Evolutionary conservation across 2,329 filamentous ascomycete species (phyloP).

Genomic region (Ascocoryne sarcoides): DNA sequence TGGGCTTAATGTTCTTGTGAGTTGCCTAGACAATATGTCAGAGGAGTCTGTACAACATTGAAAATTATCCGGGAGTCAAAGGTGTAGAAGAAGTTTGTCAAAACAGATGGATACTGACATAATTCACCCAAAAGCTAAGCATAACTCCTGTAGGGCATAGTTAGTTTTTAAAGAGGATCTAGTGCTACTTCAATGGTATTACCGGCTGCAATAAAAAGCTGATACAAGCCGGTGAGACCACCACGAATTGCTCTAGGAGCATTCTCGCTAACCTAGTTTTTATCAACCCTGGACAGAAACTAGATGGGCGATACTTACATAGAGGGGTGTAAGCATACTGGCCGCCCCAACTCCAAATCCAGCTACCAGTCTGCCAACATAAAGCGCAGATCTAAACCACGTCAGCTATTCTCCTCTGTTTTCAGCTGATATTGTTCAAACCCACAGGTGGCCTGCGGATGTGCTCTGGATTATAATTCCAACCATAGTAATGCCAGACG

Average conservation of each 20-base stretch:
- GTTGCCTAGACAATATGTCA: constrained; percentile 11
- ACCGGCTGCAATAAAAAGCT: constrained; percentile 35
- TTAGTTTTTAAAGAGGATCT: neutral
- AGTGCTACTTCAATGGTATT: neutral
- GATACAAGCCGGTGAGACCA: constrained; percentile 41
- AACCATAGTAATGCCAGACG: constrained; percentile 47
- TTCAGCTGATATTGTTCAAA: too few species aligned
- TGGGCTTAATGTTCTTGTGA: constrained; percentile 30
- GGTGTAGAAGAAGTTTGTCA: too few species aligned
- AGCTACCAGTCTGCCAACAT: constrained; percentile 50
- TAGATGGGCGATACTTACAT: constrained; percentile 30
- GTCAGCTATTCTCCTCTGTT: neutral
- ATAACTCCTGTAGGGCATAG: constrained; percentile 41
- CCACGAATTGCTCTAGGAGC: constrained; percentile 43
- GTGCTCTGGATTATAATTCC: constrained; percentile 58
- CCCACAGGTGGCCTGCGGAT: constrained; percentile 46
- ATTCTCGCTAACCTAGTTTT: constrained; percentile 37
- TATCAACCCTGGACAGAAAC: constrained; percentile 29
- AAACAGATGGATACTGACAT: too few species aligned
- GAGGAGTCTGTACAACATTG: neutral
- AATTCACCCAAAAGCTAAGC: constrained; percentile 35
- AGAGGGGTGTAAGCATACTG: constrained; percentile 30
- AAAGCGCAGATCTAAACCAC: constrained; percentile 38
- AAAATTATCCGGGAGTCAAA: too few species aligned
- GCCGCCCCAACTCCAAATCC: constrained; percentile 43